Percentiles rank a stretch among this genome's conserved stretches.
These are phyloP conservation scores for Cucumis cinereus DNA, from an alignment of 306 rosid genomes.

Conservation along the genomic window DNA sequence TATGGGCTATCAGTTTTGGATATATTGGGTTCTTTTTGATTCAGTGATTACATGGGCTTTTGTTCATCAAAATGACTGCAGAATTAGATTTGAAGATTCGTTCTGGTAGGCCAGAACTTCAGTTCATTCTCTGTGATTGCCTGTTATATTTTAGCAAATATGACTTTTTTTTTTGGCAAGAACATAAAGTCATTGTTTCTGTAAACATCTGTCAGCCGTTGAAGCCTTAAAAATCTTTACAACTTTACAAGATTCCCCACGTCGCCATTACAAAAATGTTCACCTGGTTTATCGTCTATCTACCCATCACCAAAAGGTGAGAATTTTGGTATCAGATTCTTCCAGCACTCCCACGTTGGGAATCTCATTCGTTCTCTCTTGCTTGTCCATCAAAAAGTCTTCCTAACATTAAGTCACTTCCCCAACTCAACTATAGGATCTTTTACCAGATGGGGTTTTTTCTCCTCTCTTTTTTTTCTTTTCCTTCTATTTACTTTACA, in stretches of 20 bases:
- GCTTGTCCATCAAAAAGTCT: constrained; percentile 12
- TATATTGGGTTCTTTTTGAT: not conserved
- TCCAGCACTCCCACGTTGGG: constrained; percentile 32
- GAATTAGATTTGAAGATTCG: not conserved
- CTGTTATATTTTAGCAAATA: not conserved
- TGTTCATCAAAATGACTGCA: not conserved
- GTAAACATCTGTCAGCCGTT: not conserved
- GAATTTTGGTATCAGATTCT: constrained; percentile 25
- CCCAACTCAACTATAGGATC: not conserved
- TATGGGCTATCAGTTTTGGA: not conserved
- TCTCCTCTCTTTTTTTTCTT: too few species aligned
- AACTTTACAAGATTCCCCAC: constrained; percentile 13
- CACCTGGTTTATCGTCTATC: not conserved
- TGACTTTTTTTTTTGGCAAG: not conserved
- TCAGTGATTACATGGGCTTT: not conserved
- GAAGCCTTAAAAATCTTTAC: not conserved
- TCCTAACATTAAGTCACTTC: not conserved
- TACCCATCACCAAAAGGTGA: constrained; percentile 10
- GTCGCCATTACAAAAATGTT: constrained; percentile 11
- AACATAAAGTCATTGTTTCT: not conserved
- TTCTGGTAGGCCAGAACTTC: not conserved
- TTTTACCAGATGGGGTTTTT: not conserved
- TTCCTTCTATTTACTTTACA: constrained; percentile 8
- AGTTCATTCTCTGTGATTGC: not conserved
- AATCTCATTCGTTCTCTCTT: constrained; percentile 29